Evolutionary conservation across 2,329 filamentous ascomycete species (phyloP), one percentile per base, ranked within the genome.

Genomic region (Colletotrichum sp.): DNA sequence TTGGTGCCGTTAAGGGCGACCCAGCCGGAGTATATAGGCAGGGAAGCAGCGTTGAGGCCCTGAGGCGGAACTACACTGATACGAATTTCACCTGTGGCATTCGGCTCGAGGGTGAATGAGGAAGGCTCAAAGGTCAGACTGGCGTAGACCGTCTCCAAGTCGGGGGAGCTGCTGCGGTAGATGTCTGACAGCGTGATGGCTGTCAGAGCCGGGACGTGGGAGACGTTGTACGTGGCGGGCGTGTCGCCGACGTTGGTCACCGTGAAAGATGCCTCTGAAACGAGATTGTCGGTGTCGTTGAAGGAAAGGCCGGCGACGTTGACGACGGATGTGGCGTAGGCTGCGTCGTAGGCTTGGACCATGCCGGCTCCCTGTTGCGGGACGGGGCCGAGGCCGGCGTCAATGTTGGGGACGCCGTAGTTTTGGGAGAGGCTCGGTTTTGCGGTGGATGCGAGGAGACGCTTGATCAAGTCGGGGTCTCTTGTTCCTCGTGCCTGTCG

Each of bases 241-340:
- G 85, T 83, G 16, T 82, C 82, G 55, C 89, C 90, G 8, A 85
- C 84, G 83, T 93, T 93, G 78, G 82, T 86, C 75, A 93, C 85
- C 28, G 85, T 88, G 79, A 93, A 92, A 76, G 87, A 87, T 39
- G 87, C 83, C 2, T 83, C 84, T 8, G 85, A 82, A 39, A 83
- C 81, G 75, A 92, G 88, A 84, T 93, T 82, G 77, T 90, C 89
- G 0, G 91, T 92, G 80, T 93, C 92, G 80, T 93, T 93, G 83
- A 93, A 93, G 4, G 90, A 88, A 14, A 94, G 83, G 79, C 88
- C 90, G 7, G 89, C 89, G 12, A 86, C 87, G 78, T 87, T 89
- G 26, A 93, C 83, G 7, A 90, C 80, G 3, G 89, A 88, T 3
- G 86, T 90, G 7, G 89, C 84, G 77, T 89, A 88, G 7, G 91